Base-by-base conservation (phyloP, 768 basidiomycete species). In the Boletus tomentosulus region DNA sequence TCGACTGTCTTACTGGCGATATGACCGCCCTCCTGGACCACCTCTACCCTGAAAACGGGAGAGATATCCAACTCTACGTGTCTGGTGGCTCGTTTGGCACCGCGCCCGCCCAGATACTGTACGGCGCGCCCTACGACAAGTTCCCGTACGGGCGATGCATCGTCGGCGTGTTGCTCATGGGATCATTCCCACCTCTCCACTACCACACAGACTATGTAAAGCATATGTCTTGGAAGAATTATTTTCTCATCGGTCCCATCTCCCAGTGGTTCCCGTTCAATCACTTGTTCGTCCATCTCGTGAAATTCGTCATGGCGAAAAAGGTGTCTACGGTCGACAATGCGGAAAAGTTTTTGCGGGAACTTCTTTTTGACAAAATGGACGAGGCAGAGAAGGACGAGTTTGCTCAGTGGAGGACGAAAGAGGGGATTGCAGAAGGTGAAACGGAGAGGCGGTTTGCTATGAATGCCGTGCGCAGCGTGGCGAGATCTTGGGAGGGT, bases 11-110 rank as follows among this genome's bases (percentile, higher is more conserved):
- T 51, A 70, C 71, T 31, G 55, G 67, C 46, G 80, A 81, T 59
- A 73, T 78, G 55, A 73, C 75, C 1, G 66, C 73, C 12, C 68
- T 84, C 41, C 71, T 84, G 38, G 64, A 72, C 19, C 78, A 81
- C 62, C 73, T 82, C 30, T 79, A 82, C 57, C 78, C 81, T 0
- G 61, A 73, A 22, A 63, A 64, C 0, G 56, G 62, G 34, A 46
- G 51, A 24, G 61, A 72, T 24, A 68, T 82, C 48, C 74, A 68
- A 56, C 70, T 82, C 39, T 83, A 80, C 68, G 54, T 85, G 51
- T 64, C 72, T 13, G 83, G 79, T 0, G 78, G 78, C 12, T 81
- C 81, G 3, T 82, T 76, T 57, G 84, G 83, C 19, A 79, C 78
- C 0, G 72, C 76, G 11, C 70, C 76, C 3, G 78, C 82, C 1